Evolutionary conservation across 2,329 filamentous ascomycete genomes (phyloP).

Genomic region (Paecilomyces sp.): DNA sequence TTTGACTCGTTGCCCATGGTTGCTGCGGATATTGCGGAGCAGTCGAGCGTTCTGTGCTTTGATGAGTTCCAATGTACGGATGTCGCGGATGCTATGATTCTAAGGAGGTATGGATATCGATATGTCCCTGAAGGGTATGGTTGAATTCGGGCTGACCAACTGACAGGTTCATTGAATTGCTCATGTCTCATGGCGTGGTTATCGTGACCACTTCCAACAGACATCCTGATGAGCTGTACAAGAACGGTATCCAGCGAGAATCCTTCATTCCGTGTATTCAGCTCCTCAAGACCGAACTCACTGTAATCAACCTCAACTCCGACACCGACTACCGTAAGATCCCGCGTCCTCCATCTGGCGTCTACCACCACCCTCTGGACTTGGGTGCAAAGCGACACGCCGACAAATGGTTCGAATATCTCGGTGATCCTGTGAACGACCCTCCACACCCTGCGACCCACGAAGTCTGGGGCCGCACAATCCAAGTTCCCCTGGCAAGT

Average conservation of each 20-base stretch:
- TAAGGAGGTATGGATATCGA: constrained; percentile 55
- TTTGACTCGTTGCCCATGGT: constrained; percentile 87
- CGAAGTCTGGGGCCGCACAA: constrained; percentile 85
- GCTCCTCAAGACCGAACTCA: constrained; percentile 73
- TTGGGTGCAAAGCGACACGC: constrained; percentile 70
- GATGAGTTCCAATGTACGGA: constrained; percentile 99
- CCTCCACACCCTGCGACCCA: constrained; percentile 73
- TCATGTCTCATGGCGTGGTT: constrained; percentile 97
- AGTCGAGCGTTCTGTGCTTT: constrained; percentile 84
- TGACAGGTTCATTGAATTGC: constrained; percentile 65
- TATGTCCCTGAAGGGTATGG: neutral
- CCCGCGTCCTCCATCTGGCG: constrained; percentile 80
- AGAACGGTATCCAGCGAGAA: constrained; percentile 92
- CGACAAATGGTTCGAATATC: constrained; percentile 90
- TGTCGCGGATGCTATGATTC: constrained; percentile 96
- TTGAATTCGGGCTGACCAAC: constrained; percentile 16
- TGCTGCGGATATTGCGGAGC: constrained; percentile 85
- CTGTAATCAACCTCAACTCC: constrained; percentile 90
- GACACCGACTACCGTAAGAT: constrained; percentile 97
- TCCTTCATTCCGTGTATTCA: constrained; percentile 95
- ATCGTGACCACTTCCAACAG: constrained; percentile 93
- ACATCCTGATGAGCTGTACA: constrained; percentile 94
- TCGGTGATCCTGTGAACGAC: constrained; percentile 72
- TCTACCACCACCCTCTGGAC: constrained; percentile 87
- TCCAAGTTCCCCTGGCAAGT: constrained; percentile 78